Base-by-base conservation (phyloP, 2,329 filamentous ascomycete species). In the Amylocarpus encephaloides region DNA sequence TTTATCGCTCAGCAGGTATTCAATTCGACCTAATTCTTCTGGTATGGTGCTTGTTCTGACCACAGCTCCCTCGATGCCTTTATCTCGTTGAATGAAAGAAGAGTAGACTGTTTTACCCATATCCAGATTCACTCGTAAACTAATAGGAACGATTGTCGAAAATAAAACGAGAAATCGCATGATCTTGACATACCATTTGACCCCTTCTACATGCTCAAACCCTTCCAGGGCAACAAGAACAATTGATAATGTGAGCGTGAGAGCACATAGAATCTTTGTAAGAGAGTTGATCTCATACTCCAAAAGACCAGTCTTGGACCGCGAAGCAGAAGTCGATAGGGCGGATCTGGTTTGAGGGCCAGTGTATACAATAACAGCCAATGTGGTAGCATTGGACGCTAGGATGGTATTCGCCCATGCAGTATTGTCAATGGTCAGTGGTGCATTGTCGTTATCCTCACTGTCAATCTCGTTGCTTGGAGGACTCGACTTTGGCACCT, bases 381-480 rank as follows among this genome's bases (percentile, higher is more conserved):
- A 75, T 0, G 93, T 93, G 3, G 81, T 87, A 1, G 87, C 92
- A 66, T 91, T 93, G 1, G 92, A 97, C 1, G 93, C 93, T 53
- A 98, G 86, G 19, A 98, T 87, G 0, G 93, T 98, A 65, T 97
- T 98, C 15, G 92, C 92, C 93, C 94, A 98, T 9, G 94, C 93
- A 6, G 93, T 97, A 64, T 98, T 96, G 69, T 98, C 93, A 55
- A 98, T 96, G 1, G 82, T 88, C 34, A 98, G 74, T 1, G 91
- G 83, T 2, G 84, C 80, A 5, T 85, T 87, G 16, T 70, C 70
- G 13, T 62, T 63, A 33, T 68, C 65, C 6, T 63, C 62, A n/a
- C 64, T 58, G 26, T 68, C 65, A 19, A 67, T 54, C 52, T 43
- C 60, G 41, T 49, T 59, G 48, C 36, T 54, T 43, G 51, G 42